These are phyloP conservation scores for Geotrichum aggregatum DNA, from an alignment of 1,139 yeast species.

Conservation along the genomic window DNA sequence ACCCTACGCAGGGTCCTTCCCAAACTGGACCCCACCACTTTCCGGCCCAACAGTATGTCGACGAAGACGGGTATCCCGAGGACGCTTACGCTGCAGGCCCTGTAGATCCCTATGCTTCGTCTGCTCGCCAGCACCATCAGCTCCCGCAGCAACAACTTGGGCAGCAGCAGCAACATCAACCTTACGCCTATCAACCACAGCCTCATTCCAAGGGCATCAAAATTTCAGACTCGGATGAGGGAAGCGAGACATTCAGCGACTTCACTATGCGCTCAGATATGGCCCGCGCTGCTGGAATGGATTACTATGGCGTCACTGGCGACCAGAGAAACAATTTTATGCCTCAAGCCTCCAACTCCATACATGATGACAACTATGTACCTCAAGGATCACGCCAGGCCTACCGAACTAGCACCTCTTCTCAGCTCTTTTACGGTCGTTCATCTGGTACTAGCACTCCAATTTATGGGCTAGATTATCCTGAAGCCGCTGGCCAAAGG, in stretches of 20 bases:
- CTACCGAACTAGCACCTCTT: slow-evolving; percentile 33
- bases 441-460: slow-evolving; percentile 97
- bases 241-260: slow-evolving; percentile 44
- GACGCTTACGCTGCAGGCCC: slow-evolving; percentile 35
- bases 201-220: slow-evolving; percentile 23
- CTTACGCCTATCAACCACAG: slow-evolving; percentile 23
- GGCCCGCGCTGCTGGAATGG: slow-evolving; percentile 40
- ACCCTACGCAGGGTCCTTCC: slow-evolving; percentile 34
- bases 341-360: slow-evolving; percentile 33
- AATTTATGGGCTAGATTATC: slow-evolving; percentile 83
- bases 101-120: slow-evolving; percentile 35
- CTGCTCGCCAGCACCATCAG: slow-evolving; percentile 21
- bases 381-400: slow-evolving; percentile 23
- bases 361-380: slow-evolving; percentile 31
- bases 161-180: slow-evolving; percentile 22
- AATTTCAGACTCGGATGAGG: slow-evolving; percentile 39
- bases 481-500: slow-evolving; percentile 42
- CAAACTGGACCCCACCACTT: slow-evolving; percentile 30
- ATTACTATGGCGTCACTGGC: slow-evolving; percentile 41
- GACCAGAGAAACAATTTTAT: slow-evolving; percentile 27
- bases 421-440: slow-evolving; percentile 58
- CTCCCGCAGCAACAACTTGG: neutral
- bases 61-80: slow-evolving; percentile 38
- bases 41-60: slow-evolving; percentile 35
- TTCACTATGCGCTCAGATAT: slow-evolving; percentile 45